Evolutionary conservation across 2,329 filamentous ascomycete genomes (phyloP), one percentile per base, ranked within the genome.

Genomic region (Septoria linicola): DNA sequence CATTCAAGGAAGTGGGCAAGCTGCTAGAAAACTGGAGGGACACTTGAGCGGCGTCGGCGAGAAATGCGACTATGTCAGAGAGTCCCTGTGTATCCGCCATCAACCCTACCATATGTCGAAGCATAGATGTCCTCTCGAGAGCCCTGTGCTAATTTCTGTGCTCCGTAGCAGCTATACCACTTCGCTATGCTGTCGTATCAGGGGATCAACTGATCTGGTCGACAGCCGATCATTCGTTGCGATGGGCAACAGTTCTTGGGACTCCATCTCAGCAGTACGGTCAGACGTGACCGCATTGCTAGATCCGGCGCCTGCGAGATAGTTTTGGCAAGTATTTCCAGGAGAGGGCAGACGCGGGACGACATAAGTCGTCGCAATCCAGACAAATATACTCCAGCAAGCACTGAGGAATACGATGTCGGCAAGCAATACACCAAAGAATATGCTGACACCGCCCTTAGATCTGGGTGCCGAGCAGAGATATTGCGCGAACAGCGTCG

Each of bases 1-100:
- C 52, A 4, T 60, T 68, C 58, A 61, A 60, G 47, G 58, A 62
- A 31, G 36, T 66, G 7, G 52, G 57, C 0, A 53, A 46, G 17
- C 32, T 59, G 35, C 34, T 59, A 10, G 49, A 49, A 16, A 52
- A 56, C 27, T 59, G 57, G 57, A 51, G 52, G 41, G 47, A 49
- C 16, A 21, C 17, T 4, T 39, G 36, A 39, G 17, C 5, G 13
- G 6, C 8, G 13, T 23, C 17, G 31, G 31, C 4, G 31, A 4
- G 16, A 8, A 16, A n/a, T n/a, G n/a, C n/a, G n/a, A n/a, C n/a
- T n/a, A n/a, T n/a, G n/a, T n/a, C n/a, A n/a, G n/a, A n/a, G n/a
- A n/a, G n/a, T n/a, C n/a, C n/a, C n/a, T n/a, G n/a, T n/a, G n/a
- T n/a, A n/a, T n/a, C n/a, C n/a, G n/a, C n/a, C n/a, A n/a, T n/a